A percentile compares a stretch with the other conserved stretches of the same genome.
Conservation (phyloP, 2,329 filamentous ascomycete species). For the Aspergillus proliferans region DNA sequence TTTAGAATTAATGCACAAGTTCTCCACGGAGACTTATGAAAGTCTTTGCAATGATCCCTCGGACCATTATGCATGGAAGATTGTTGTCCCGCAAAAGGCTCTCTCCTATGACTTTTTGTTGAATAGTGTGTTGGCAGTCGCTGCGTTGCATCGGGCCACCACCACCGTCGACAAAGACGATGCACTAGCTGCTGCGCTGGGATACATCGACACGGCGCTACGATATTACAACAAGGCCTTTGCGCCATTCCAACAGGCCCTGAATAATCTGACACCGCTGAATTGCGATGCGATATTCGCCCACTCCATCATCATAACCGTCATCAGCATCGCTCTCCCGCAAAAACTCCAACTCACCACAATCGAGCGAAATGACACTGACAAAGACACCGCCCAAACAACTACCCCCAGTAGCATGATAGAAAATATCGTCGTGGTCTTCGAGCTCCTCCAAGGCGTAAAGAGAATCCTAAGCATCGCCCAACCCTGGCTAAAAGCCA, state of each 20-base stretch:
- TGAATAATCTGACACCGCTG: slow-evolving; percentile 27
- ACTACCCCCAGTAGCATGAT: slow-evolving; percentile 17
- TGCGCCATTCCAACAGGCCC: slow-evolving; percentile 27
- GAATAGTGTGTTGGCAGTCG: slow-evolving; percentile 35
- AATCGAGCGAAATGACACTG: slow-evolving; percentile 19
- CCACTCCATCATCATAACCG: slow-evolving; percentile 31
- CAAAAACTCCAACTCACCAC: slow-evolving; percentile 13
- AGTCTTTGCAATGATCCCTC: slow-evolving; percentile 30
- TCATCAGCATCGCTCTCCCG: slow-evolving; percentile 30
- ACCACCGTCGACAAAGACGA: slow-evolving; percentile 5
- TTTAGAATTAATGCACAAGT: slow-evolving; percentile 49
- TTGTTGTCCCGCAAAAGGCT: slow-evolving; percentile 34
- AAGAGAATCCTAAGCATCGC: slow-evolving; percentile 28
- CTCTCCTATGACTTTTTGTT: slow-evolving; percentile 37
- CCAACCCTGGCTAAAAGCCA: slow-evolving; percentile 42
- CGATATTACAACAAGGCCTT: slow-evolving; percentile 31
- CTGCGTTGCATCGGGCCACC: slow-evolving; percentile 36
- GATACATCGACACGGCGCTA: slow-evolving; percentile 31
- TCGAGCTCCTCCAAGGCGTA: slow-evolving; percentile 31
- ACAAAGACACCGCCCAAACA: not conserved
- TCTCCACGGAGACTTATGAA: slow-evolving; percentile 42
- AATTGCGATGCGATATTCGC: slow-evolving; percentile 35
- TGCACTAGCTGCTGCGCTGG: slow-evolving; percentile 22
- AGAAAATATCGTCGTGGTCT: slow-evolving; percentile 30
- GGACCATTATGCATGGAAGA: slow-evolving; percentile 34